Percentiles rank a stretch among this genome's conserved stretches.
These are phyloP conservation scores for Combretum micranthum DNA, from an alignment of 345 rosid species.

Conservation along the genomic window DNA sequence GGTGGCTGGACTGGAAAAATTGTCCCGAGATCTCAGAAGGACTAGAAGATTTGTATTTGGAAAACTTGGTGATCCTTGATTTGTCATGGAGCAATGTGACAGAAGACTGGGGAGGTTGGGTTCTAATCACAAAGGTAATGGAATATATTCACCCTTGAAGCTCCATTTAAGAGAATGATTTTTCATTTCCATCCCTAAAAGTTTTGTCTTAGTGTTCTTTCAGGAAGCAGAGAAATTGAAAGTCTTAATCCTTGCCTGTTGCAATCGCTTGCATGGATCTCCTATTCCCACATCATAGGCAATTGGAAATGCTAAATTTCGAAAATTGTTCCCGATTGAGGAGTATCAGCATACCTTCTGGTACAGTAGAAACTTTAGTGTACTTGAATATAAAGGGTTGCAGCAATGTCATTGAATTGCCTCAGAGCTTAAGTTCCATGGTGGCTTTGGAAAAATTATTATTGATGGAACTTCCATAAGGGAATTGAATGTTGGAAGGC, in stretches of 20 bases:
- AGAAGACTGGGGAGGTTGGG: slow-evolving; percentile 4
- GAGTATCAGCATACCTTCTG: background rate
- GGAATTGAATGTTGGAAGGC: background rate
- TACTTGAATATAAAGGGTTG: slow-evolving; percentile 10
- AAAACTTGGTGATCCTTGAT: slow-evolving; percentile 3
- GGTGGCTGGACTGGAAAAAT: slow-evolving; percentile 12
- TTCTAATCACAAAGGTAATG: background rate
- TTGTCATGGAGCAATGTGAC: background rate
- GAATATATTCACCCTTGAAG: background rate
- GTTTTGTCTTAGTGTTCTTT: background rate
- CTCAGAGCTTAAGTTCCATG: background rate
- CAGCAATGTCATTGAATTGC: background rate
- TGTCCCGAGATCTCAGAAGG: background rate
- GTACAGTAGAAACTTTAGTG: background rate
- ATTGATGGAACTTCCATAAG: slow-evolving; percentile 3
- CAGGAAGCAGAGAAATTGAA: slow-evolving; percentile 7
- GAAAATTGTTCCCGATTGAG: background rate
- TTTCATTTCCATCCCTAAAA: background rate
- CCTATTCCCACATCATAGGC: slow-evolving; percentile 4
- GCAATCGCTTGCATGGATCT: background rate
- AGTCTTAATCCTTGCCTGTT: slow-evolving; percentile 5
- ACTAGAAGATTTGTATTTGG: background rate
- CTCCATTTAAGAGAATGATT: too few relatives aligned
- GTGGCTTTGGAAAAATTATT: background rate
- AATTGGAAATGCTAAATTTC: slow-evolving; percentile 7